A percentile compares a stretch with the other conserved stretches of the same genome.
Evolutionary conservation across 2,329 filamentous ascomycete species (phyloP).

Genomic region (Curvularia spicifera): DNA sequence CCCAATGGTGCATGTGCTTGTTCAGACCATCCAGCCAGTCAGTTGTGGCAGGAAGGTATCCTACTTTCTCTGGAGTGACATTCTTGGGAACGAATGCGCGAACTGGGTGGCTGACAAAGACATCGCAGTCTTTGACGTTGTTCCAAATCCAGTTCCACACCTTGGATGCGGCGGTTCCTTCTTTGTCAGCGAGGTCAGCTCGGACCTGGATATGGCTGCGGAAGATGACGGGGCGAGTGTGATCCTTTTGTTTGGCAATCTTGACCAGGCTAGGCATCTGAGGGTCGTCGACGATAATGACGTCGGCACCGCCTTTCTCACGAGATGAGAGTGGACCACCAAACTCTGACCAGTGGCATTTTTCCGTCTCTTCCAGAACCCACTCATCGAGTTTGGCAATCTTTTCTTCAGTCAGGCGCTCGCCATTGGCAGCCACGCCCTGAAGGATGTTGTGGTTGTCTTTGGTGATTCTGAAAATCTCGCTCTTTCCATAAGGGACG

Average conservation of each 20-base stretch:
- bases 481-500: slow-evolving; percentile 77
- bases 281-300: slow-evolving; percentile 81
- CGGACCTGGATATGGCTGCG: slow-evolving; percentile 84
- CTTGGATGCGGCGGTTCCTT: slow-evolving; percentile 71
- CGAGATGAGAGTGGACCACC: slow-evolving; percentile 70
- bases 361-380: slow-evolving; percentile 74
- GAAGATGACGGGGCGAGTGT: slow-evolving; percentile 78
- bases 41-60: slow-evolving; percentile 79
- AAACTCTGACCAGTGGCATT: slow-evolving; percentile 71
- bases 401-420: slow-evolving; percentile 69
- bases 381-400: slow-evolving; percentile 70
- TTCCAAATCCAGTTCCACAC: slow-evolving; percentile 79
- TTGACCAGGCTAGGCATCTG: slow-evolving; percentile 83
- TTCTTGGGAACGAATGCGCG: slow-evolving; percentile 73
- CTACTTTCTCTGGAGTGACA: slow-evolving; percentile 70
- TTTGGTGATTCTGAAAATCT: slow-evolving; percentile 83
- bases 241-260: slow-evolving; percentile 73
- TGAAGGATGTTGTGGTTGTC: slow-evolving; percentile 89
- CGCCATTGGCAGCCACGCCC: slow-evolving; percentile 68
- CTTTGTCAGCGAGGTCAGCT: slow-evolving; percentile 69
- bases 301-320: slow-evolving; percentile 74
- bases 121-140: slow-evolving; percentile 71
- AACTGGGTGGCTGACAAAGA: slow-evolving; percentile 85
- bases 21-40: slow-evolving; percentile 86
- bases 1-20: slow-evolving; percentile 74